Conservation (phyloP, 257 asterid species). For the Fraxinus quadrangulata region DNA sequence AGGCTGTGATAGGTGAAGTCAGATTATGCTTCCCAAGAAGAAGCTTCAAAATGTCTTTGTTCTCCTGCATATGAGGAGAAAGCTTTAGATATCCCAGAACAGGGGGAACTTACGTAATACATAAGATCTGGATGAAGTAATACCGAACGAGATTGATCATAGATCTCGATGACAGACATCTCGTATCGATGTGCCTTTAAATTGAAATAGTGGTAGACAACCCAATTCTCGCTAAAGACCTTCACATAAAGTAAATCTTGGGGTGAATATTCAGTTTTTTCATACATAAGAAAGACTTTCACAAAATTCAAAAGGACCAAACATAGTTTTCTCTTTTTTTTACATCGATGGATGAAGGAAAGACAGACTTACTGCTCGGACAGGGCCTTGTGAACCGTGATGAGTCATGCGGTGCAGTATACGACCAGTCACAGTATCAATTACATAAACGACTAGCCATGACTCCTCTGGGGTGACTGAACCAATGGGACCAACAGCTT, state of each 20-base stretch:
- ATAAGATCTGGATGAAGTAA: constrained; percentile 33
- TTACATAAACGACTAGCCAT: constrained; percentile 72
- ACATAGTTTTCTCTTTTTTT: not conserved
- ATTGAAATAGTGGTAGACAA: constrained; percentile 96
- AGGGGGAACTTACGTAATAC: not conserved
- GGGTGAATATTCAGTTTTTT: constrained; percentile 18
- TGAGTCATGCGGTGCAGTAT: constrained; percentile 88
- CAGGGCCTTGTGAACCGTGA: constrained; percentile 94
- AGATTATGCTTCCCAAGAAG: constrained; percentile 89
- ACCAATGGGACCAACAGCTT: constrained; percentile 83
- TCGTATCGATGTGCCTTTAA: constrained; percentile 95
- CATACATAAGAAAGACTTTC: not conserved
- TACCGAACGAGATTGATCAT: constrained; percentile 98
- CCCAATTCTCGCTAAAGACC: constrained; percentile 98
- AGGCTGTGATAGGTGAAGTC: constrained; percentile 83
- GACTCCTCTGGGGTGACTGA: constrained; percentile 94
- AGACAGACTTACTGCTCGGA: constrained; percentile 73
- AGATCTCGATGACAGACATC: constrained; percentile 97
- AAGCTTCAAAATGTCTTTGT: constrained; percentile 89
- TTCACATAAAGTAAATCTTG: constrained; percentile 32
- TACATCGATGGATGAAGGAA: constrained; percentile 19
- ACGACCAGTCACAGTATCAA: constrained; percentile 93
- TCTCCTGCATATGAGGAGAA: constrained; percentile 57
- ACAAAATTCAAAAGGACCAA: not conserved
- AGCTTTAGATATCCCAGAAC: constrained; percentile 24